These are phyloP conservation scores for Candida maltosa DNA, from an alignment of 805 yeast species.

Conservation along the genomic window DNA sequence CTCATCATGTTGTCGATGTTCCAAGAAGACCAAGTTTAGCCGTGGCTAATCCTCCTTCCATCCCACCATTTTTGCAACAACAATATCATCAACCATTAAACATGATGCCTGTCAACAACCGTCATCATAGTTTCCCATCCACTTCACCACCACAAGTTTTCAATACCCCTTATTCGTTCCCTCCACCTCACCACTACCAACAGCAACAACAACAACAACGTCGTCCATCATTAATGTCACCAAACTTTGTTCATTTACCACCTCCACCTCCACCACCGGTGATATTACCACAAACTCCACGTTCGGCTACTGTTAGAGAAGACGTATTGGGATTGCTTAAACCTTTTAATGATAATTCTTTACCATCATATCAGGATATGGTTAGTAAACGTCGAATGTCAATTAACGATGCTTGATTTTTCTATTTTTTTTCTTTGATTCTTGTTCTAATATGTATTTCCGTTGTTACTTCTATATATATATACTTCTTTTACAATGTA, in stretches of 20 bases:
- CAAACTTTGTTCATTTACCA: conserved; percentile 1
- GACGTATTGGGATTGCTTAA: not conserved
- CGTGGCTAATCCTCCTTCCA: too few species aligned
- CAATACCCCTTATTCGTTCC: not conserved
- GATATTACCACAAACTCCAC: conserved; percentile 1
- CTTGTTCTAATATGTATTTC: not conserved
- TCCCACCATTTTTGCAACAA: not conserved
- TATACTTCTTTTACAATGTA: not conserved
- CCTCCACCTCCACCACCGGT: not conserved
- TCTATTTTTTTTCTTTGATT: not conserved
- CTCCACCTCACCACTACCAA: not conserved
- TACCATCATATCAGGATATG: too few species aligned
- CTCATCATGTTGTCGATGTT: not conserved
- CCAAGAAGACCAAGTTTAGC: not conserved
- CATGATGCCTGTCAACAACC: too few species aligned
- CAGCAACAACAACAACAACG: not conserved
- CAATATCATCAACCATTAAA: too few species aligned
- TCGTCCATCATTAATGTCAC: not conserved
- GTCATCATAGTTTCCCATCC: too few species aligned
- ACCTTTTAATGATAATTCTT: not conserved
- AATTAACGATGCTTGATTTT: not conserved
- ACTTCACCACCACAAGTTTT: not conserved
- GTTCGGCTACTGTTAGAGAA: not conserved
- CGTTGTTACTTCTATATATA: not conserved
- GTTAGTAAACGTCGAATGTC: too few species aligned